Percentiles rank a stretch among this genome's conserved stretches.
Evolutionary conservation across 140 eudicot species (phyloP).

Genomic region (Oenanthe javanica): DNA sequence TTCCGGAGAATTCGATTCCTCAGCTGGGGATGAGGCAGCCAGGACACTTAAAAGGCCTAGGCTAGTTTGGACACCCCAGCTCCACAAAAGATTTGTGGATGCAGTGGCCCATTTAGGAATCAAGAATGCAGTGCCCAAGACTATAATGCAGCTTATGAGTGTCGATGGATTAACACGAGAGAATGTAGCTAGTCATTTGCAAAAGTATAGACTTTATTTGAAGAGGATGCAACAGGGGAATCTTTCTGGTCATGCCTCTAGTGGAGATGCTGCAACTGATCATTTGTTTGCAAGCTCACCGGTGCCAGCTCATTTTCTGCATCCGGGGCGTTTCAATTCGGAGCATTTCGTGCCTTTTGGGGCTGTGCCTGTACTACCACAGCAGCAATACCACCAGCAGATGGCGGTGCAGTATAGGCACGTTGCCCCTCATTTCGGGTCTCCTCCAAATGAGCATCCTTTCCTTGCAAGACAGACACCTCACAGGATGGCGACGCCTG

Average conservation of each 20-base stretch:
- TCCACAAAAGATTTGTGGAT: slow-evolving; percentile 89
- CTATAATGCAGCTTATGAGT: slow-evolving; percentile 97
- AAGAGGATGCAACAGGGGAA: slow-evolving; percentile 83
- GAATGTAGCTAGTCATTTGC: slow-evolving; percentile 90
- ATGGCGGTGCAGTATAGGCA: slow-evolving; percentile 54
- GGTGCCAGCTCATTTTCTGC: slow-evolving; percentile 86
- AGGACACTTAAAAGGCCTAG: slow-evolving; percentile 86
- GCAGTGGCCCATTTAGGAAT: slow-evolving; percentile 97
- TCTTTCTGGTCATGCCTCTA: slow-evolving; percentile 17
- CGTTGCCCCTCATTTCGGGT: slow-evolving; percentile 55
- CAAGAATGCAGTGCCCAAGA: slow-evolving; percentile 93
- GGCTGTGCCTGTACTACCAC: slow-evolving; percentile 49
- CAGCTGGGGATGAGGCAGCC: slow-evolving; percentile 79
- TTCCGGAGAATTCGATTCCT: slow-evolving; percentile 60
- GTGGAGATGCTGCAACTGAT: slow-evolving; percentile 69
- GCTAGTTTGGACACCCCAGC: slow-evolving; percentile 98
- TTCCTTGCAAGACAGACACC: slow-evolving; percentile 51
- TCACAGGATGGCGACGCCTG: slow-evolving; percentile 49
- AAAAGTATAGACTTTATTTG: slow-evolving; percentile 76
- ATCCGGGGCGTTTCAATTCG: slow-evolving; percentile 40
- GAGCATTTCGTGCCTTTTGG: slow-evolving; percentile 66
- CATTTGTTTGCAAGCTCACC: slow-evolving; percentile 86
- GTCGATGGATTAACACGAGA: slow-evolving; percentile 94
- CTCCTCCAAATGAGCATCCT: slow-evolving; percentile 60
- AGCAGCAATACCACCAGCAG: slow-evolving; percentile 58